A percentile compares a stretch with the other conserved stretches of the same genome.
phyloP scores from a whole-genome alignment of 768 basidiomycete species.

The Chalciporus chontae region DNA sequence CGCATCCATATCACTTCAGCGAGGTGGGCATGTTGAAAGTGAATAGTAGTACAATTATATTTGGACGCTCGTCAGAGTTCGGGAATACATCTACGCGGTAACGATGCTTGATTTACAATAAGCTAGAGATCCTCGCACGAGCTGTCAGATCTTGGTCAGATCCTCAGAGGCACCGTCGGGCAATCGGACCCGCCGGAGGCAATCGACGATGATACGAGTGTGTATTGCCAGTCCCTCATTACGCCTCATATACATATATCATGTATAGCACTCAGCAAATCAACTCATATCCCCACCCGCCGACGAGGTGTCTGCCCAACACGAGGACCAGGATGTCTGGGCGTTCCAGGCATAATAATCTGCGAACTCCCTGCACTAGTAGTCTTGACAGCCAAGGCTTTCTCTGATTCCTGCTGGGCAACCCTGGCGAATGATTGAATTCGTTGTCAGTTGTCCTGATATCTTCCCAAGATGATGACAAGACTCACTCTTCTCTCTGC shows the following conservation, averaged over 20 bases:
- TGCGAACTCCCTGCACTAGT: constrained; percentile 50
- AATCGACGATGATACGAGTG: not conserved
- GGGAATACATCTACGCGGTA: constrained; percentile 12
- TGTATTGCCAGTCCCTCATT: not conserved
- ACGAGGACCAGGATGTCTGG: constrained; percentile 65
- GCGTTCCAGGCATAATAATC: constrained; percentile 79
- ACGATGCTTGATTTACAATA: constrained; percentile 8
- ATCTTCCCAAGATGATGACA: constrained; percentile 4
- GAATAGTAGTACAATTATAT: not conserved
- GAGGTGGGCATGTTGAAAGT: constrained; percentile 7
- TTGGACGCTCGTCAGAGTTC: not conserved
- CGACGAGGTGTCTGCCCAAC: constrained; percentile 75
- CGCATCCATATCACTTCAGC: constrained; percentile 18
- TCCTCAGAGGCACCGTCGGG: too few relatives aligned
- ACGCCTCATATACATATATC: not conserved
- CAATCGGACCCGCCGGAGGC: too few relatives aligned
- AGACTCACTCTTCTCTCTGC: constrained; percentile 62
- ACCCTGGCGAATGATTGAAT: constrained; percentile 35
- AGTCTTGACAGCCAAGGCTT: constrained; percentile 52
- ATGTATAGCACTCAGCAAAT: too few relatives aligned
- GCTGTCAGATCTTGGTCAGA: too few relatives aligned
- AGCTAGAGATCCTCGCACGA: too few relatives aligned
- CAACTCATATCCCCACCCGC: constrained; percentile 57
- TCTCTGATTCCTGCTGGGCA: constrained; percentile 61
- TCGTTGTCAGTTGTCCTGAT: constrained; percentile 6